Conservation (phyloP, 2,329 filamentous ascomycete genomes). For the Triangularia verruculosa region DNA sequence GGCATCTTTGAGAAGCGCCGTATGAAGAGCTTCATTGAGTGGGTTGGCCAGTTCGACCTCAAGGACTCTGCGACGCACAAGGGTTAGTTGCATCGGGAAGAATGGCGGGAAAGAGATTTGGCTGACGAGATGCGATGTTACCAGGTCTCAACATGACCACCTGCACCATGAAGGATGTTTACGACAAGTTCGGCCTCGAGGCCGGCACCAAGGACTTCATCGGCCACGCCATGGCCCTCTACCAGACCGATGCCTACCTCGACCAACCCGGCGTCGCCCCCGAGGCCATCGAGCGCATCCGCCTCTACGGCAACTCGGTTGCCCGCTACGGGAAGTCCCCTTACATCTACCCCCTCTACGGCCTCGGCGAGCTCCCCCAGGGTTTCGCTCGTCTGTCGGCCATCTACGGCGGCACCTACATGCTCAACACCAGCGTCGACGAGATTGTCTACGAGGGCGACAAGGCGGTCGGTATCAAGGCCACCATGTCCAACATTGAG, state of each 20-base stretch:
- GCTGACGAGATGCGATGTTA: background rate
- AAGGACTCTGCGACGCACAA: slow-evolving; percentile 85
- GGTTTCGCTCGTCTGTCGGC: slow-evolving; percentile 95
- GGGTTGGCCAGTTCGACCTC: slow-evolving; percentile 81
- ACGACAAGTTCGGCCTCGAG: slow-evolving; percentile 96
- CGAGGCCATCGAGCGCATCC: slow-evolving; percentile 87
- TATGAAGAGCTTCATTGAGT: slow-evolving; percentile 95
- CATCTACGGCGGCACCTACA: slow-evolving; percentile 98
- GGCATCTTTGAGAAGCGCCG: slow-evolving; percentile 96
- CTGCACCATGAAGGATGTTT: slow-evolving; percentile 96
- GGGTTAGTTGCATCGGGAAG: slow-evolving; percentile 52
- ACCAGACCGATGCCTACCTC: slow-evolving; percentile 86
- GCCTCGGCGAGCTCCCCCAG: slow-evolving; percentile 93
- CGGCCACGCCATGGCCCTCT: slow-evolving; percentile 97
- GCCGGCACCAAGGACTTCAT: slow-evolving; percentile 88
- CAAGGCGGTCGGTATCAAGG: slow-evolving; percentile 94
- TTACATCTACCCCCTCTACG: slow-evolving; percentile 99
- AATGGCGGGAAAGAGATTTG: background rate
- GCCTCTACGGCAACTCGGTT: slow-evolving; percentile 96
- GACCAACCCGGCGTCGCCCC: slow-evolving; percentile 68
- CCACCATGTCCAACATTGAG: slow-evolving; percentile 87
- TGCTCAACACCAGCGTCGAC: slow-evolving; percentile 94
- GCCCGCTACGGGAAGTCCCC: slow-evolving; percentile 97
- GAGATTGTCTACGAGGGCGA: slow-evolving; percentile 80
- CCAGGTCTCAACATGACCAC: slow-evolving; percentile 74